These are phyloP conservation scores for Clavispora fructus DNA, from an alignment of 805 yeast genomes.

Conservation along the genomic window DNA sequence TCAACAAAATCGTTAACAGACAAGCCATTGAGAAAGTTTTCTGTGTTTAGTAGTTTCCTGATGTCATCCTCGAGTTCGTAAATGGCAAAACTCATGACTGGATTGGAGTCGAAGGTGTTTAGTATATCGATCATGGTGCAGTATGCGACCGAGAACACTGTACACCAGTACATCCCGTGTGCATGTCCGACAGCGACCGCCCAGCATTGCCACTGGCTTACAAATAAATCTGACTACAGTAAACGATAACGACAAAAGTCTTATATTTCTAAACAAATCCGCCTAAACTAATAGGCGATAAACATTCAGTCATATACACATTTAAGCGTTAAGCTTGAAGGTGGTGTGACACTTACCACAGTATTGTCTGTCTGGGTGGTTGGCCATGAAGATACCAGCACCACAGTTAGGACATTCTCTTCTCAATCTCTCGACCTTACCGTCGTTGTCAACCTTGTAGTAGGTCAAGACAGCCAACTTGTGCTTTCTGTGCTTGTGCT, in stretches of 20 bases:
- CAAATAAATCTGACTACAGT: neutral
- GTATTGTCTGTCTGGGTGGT: slow-evolving; percentile 98
- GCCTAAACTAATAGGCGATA: neutral
- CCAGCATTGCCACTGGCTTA: neutral
- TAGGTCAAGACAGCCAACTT: slow-evolving; percentile 98
- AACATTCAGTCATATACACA: neutral
- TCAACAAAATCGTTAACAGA: slow-evolving; percentile 79
- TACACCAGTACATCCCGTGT: neutral
- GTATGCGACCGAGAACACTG: neutral
- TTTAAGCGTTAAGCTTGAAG: slow-evolving; percentile 46
- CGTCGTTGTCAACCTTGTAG: slow-evolving; percentile 99
- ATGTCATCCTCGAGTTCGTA: slow-evolving; percentile 65
- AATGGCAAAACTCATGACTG: slow-evolving; percentile 39
- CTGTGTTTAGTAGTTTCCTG: slow-evolving; percentile 49
- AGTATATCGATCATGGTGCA: neutral
- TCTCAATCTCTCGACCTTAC: slow-evolving; percentile 97
- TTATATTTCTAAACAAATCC: neutral
- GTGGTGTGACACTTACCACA: slow-evolving; percentile 99
- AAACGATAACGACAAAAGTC: neutral
- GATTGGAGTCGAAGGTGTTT: neutral
- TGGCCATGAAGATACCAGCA: slow-evolving; percentile 99
- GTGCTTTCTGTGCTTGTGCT: slow-evolving; percentile 99
- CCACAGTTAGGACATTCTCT: slow-evolving; percentile 97
- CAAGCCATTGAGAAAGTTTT: slow-evolving; percentile 61
- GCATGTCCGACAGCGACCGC: too few relatives aligned